phyloP scores from a whole-genome alignment of 2,329 filamentous ascomycete species.

The Penicillium nordicum region DNA sequence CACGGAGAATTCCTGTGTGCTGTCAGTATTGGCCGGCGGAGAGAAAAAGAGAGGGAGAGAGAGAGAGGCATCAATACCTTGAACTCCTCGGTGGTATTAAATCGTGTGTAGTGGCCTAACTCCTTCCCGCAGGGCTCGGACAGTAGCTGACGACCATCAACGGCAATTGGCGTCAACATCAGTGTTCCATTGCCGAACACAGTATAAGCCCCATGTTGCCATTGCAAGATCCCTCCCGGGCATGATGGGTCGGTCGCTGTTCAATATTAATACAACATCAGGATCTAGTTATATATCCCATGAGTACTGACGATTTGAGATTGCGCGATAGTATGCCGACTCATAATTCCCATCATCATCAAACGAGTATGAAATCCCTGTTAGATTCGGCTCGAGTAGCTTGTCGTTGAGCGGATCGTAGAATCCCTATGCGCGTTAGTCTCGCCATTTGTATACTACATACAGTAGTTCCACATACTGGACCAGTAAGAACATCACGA shows the following conservation, averaged over 20 bases:
- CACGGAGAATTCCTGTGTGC: conserved; percentile 39
- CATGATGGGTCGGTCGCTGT: conserved; percentile 59
- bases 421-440: conserved; percentile 53
- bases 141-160: conserved; percentile 65
- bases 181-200: conserved; percentile 58
- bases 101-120: conserved; percentile 59
- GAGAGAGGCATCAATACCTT: conserved; percentile 43
- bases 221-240: conserved; percentile 65
- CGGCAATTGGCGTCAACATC: conserved; percentile 57
- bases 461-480: conserved; percentile 48
- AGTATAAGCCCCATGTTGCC: conserved; percentile 65
- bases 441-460: not conserved
- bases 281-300: not conserved
- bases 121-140: conserved; percentile 62
- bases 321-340: conserved; percentile 65
- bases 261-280: not conserved
- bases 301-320: conserved; percentile 61
- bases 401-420: conserved; percentile 65
- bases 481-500: conserved; percentile 64
- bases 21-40: conserved; percentile 4
- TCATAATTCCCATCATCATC: conserved; percentile 65
- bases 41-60: not conserved
- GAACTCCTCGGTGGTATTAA: conserved; percentile 63
- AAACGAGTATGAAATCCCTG: conserved; percentile 73
- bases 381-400: conserved; percentile 62